Base-by-base conservation (phyloP, 2,329 filamentous ascomycete species). In the Fusarium sublunatum region DNA sequence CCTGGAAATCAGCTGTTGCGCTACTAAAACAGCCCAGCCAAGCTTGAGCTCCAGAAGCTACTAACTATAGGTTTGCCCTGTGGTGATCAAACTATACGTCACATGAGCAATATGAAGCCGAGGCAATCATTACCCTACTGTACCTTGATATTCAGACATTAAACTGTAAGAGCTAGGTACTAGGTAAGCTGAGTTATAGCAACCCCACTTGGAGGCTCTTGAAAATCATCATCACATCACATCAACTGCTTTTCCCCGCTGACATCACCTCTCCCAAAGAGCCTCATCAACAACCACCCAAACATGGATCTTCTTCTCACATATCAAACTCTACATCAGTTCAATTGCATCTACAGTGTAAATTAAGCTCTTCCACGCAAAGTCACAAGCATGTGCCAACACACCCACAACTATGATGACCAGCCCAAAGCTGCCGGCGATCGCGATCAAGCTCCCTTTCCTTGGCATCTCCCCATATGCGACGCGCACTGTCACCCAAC, bases 401-500 rank as follows among this genome's bases (percentile, higher is more conserved):
- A 36, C 28, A 59, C 44, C 36, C 47, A 55, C 25, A 55, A 54
- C 29, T 28, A 49, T 41, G 43, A 63, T 35, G 43, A 45, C 2
- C 50, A 39, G 31, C 26, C 42, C 22, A 34, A 32, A 4, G 35
- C 42, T 40, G 28, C 13, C 24, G 40, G 31, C 13, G 26, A 35
- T 34, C 6, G 29, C 32, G 15, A 48, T 12, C 35, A 41, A 43
- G 26, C 65, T 50, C 71, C 76, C 25, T 88, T 89, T 66, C 90
- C 90, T 11, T 93, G 90, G 90, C 82, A 89, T 53, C 75, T 88
- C 29, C 88, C 88, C 44, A 81, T 92, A 58, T 91, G 83, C 72
- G 91, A 95, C 73, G 90, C 91, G 22, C 91, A 95, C 78, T 94
- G 91, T 75, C 91, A 95, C 73, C 91, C 91, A 5, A 94, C 91